Conservation (phyloP, 2,329 filamentous ascomycete genomes). For the Elsinoe perseae region DNA sequence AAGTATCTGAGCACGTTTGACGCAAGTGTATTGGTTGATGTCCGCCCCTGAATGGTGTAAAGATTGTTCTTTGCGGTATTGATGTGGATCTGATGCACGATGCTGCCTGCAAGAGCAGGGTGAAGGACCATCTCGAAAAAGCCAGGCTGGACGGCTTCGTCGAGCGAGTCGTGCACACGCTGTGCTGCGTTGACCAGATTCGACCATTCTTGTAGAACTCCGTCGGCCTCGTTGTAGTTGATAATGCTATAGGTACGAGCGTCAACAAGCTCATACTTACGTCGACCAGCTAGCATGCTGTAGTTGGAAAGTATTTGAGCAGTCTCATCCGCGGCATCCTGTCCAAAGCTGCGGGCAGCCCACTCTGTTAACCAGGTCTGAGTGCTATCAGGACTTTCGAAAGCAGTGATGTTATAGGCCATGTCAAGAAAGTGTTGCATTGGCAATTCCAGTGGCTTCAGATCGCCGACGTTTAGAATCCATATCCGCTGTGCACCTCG, state of each 20-base stretch:
- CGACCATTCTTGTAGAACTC: constrained; percentile 49
- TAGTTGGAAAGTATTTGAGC: constrained; percentile 49
- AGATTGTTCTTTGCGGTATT: constrained; percentile 46
- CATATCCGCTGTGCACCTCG: constrained; percentile 54
- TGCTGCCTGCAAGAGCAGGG: constrained; percentile 51
- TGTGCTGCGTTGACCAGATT: constrained; percentile 48
- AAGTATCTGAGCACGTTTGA: constrained; percentile 40
- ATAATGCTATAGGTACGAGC: constrained; percentile 52
- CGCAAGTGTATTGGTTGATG: constrained; percentile 49
- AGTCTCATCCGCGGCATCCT: constrained; percentile 41
- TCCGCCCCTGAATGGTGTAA: constrained; percentile 50
- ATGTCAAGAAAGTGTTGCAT: constrained; percentile 61
- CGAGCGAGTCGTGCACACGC: constrained; percentile 48
- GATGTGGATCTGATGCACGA: constrained; percentile 49
- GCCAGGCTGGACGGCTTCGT: constrained; percentile 44
- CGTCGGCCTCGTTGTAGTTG: constrained; percentile 58
- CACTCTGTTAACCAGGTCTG: constrained; percentile 50
- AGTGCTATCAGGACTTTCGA: constrained; percentile 47
- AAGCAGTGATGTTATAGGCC: constrained; percentile 55
- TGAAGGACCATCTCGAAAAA: constrained; percentile 59
- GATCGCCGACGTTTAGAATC: constrained; percentile 60
- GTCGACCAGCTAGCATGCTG: constrained; percentile 48
- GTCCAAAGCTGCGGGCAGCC: constrained; percentile 52
- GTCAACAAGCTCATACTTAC: constrained; percentile 57
- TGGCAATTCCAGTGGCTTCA: constrained; percentile 58